phyloP scores from a whole-genome alignment of 371 early-diverging fungal genomes.

The Actinomortierella ambigua region DNA sequence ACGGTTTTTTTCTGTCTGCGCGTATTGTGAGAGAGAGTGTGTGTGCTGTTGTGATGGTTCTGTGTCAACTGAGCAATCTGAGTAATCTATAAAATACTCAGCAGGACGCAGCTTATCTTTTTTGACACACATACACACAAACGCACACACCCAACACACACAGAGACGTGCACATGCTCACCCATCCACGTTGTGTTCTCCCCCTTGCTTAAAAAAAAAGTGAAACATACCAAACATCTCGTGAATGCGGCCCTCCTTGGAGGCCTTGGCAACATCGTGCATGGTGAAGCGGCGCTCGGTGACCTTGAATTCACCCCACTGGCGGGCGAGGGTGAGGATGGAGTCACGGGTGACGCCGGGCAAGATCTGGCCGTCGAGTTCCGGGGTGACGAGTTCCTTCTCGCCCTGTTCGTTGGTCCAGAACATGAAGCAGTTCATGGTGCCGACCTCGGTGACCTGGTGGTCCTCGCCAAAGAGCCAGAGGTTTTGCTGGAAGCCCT shows the following conservation, averaged over 20 bases:
- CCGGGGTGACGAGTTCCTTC: conserved; percentile 89
- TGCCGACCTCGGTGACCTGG: conserved; percentile 93
- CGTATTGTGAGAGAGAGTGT: too few species aligned
- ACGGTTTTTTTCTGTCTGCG: too few species aligned
- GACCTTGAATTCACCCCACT: conserved; percentile 93
- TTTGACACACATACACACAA: too few species aligned
- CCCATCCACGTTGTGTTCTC: too few species aligned
- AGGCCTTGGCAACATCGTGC: conserved; percentile 78
- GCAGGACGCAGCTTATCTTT: too few species aligned
- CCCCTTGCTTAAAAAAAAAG: background rate
- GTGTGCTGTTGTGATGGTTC: background rate
- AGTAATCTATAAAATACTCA: too few species aligned
- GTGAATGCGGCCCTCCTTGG: conserved; percentile 67
- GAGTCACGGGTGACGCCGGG: conserved; percentile 98
- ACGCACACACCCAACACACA: too few species aligned
- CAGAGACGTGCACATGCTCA: too few species aligned
- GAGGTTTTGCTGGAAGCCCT: conserved; percentile 92
- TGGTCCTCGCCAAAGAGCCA: conserved; percentile 93
- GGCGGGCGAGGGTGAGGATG: conserved; percentile 78
- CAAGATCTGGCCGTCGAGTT: conserved; percentile 94
- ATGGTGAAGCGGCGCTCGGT: conserved; percentile 86
- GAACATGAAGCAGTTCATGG: conserved; percentile 94
- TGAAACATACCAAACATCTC: conserved; percentile 43
- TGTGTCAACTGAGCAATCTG: conserved; percentile 10
- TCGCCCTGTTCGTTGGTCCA: conserved; percentile 82